Percentiles rank a stretch among this genome's conserved stretches.
These are phyloP conservation scores for Fusarium tjaetaba DNA, from an alignment of 2,329 filamentous ascomycete species.

Conservation along the genomic window DNA sequence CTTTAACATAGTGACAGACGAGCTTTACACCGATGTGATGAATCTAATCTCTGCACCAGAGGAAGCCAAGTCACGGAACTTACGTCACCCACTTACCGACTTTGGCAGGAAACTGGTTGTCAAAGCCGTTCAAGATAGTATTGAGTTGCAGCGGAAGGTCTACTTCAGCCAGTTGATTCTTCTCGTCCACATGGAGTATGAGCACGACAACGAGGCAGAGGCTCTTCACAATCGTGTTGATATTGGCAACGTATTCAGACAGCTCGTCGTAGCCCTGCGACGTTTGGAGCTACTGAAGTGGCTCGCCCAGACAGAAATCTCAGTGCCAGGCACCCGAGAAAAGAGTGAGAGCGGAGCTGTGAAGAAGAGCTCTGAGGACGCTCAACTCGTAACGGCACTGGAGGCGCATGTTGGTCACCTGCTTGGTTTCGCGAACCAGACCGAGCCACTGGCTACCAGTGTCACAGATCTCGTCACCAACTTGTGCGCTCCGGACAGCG, in stretches of 20 bases:
- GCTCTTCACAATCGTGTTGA: conserved; percentile 68
- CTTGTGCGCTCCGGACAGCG: conserved; percentile 71
- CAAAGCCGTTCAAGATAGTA: conserved; percentile 80
- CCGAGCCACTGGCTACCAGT: conserved; percentile 64
- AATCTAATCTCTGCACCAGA: conserved; percentile 57
- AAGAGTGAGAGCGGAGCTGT: conserved; percentile 46
- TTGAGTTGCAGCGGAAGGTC: conserved; percentile 76
- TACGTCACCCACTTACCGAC: conserved; percentile 69
- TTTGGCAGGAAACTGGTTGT: conserved; percentile 82
- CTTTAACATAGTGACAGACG: conserved; percentile 66
- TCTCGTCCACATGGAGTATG: conserved; percentile 85
- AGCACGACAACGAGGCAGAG: conserved; percentile 78
- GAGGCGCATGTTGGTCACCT: conserved; percentile 71
- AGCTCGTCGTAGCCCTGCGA: conserved; percentile 75
- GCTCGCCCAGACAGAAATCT: conserved; percentile 70
- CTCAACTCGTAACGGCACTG: conserved; percentile 64
- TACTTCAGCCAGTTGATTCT: conserved; percentile 86
- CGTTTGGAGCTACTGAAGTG: conserved; percentile 79
- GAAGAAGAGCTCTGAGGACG: conserved; percentile 58
- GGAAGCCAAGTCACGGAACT: conserved; percentile 57
- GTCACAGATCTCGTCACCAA: conserved; percentile 75
- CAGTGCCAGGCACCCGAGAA: conserved; percentile 57
- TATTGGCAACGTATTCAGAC: conserved; percentile 75
- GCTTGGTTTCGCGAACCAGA: conserved; percentile 66
- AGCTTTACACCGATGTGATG: conserved; percentile 63